Conservation (phyloP, 495 filamentous ascomycete genomes). For the Platismatia glauca region DNA sequence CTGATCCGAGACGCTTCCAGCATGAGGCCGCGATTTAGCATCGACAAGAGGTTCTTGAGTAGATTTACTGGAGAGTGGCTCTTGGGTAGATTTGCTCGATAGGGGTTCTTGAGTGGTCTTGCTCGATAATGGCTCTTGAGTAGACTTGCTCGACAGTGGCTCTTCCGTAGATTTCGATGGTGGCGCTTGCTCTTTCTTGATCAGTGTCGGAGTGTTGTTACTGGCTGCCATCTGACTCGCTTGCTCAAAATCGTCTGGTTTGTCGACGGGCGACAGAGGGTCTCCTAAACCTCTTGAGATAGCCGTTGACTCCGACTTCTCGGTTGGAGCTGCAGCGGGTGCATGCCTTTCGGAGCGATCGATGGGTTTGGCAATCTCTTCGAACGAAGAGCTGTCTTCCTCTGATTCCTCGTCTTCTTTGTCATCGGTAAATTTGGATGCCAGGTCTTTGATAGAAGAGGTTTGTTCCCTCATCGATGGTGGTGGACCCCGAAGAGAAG, state of each 20-base stretch:
- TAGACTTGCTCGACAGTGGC: slow-evolving; percentile 11
- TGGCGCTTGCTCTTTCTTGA: slow-evolving; percentile 8
- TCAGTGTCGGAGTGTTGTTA: slow-evolving; percentile 14
- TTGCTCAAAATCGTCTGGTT: slow-evolving; percentile 18
- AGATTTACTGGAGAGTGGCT: slow-evolving; percentile 2
- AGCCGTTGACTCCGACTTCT: slow-evolving; percentile 12
- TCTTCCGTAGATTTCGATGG: slow-evolving; percentile 14
- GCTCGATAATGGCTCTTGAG: not conserved
- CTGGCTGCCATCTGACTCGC: slow-evolving; percentile 17
- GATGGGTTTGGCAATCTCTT: slow-evolving; percentile 62
- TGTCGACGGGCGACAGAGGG: slow-evolving; percentile 14
- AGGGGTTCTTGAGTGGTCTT: slow-evolving; percentile 7
- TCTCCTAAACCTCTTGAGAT: slow-evolving; percentile 17
- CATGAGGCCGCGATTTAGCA: slow-evolving; percentile 1
- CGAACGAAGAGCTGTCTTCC: slow-evolving; percentile 70
- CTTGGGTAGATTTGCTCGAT: slow-evolving; percentile 7
- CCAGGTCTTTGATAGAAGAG: slow-evolving; percentile 71
- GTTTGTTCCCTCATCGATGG: slow-evolving; percentile 75
- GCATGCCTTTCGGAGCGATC: slow-evolving; percentile 35
- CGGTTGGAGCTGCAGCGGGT: slow-evolving; percentile 1
- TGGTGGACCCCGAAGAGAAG: slow-evolving; percentile 44
- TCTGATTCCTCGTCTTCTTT: slow-evolving; percentile 43
- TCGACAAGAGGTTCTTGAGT: not conserved
- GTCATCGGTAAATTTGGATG: slow-evolving; percentile 73
- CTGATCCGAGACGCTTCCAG: slow-evolving; percentile 10